phyloP scores from a whole-genome alignment of 225 moss, liverwort and hornwort species.

The Climacium dendroides region DNA sequence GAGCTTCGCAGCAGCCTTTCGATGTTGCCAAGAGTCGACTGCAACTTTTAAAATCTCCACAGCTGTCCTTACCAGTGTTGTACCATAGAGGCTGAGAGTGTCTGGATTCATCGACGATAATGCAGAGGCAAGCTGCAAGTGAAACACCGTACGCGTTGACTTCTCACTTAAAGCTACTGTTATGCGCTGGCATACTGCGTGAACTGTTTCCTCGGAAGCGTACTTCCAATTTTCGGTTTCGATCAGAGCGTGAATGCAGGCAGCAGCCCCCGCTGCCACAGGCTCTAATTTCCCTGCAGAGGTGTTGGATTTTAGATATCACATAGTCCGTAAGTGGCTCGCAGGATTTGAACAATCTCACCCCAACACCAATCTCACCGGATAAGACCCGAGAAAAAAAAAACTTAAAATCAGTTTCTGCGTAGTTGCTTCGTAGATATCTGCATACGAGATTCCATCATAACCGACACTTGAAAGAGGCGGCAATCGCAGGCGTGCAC shows the following conservation, averaged over 20 bases:
- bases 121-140: conserved; percentile 61
- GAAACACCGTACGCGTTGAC: conserved; percentile 47
- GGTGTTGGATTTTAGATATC: background rate
- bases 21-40: conserved; percentile 61
- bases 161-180: conserved; percentile 57
- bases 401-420: background rate
- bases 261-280: conserved; percentile 76
- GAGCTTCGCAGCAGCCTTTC: conserved; percentile 62
- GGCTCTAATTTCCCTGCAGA: conserved; percentile 59
- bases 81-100: conserved; percentile 30
- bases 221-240: conserved; percentile 73
- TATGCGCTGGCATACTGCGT: conserved; percentile 45
- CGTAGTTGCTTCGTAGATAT: background rate
- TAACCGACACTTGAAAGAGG: background rate
- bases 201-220: conserved; percentile 47
- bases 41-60: conserved; percentile 37
- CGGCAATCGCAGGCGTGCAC: background rate
- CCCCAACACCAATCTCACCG: background rate
- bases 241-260: conserved; percentile 67
- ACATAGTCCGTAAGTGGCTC: background rate
- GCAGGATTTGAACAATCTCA: background rate
- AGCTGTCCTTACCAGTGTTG: conserved; percentile 32
- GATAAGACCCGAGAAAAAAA: background rate
- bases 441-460: background rate
- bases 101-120: conserved; percentile 43